phyloP scores from a whole-genome alignment of 257 asterid species.

The Thymus mandschuricus region DNA sequence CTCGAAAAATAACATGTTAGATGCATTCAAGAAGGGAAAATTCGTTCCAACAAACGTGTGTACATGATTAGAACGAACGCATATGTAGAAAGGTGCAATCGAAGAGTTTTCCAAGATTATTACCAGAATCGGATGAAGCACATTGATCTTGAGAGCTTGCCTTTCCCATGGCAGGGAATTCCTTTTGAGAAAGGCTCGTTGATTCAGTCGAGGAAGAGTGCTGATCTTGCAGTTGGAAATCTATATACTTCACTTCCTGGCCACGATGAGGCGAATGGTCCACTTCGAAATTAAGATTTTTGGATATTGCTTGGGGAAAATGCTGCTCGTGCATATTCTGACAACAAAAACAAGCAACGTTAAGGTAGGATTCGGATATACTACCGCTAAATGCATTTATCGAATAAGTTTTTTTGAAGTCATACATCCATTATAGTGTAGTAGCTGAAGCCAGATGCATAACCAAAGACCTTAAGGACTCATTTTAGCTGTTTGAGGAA shows the following conservation, averaged over 20 bases:
- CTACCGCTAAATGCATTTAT: conserved; percentile 19
- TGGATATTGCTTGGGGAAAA: conserved; percentile 33
- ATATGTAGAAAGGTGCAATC: neutral
- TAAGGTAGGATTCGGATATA: conserved; percentile 17
- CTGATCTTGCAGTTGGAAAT: conserved; percentile 44
- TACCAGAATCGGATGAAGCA: conserved; percentile 76
- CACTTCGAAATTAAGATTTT: conserved; percentile 38
- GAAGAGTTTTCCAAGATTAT: conserved; percentile 13
- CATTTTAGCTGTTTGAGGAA: conserved; percentile 33
- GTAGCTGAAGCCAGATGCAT: conserved; percentile 38
- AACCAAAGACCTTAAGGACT: conserved; percentile 24
- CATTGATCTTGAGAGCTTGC: conserved; percentile 64
- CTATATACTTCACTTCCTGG: conserved; percentile 46
- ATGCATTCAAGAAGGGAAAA: too few species aligned
- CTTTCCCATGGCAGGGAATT: conserved; percentile 48
- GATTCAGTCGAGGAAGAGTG: conserved; percentile 53
- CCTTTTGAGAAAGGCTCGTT: conserved; percentile 39
- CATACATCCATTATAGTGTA: conserved; percentile 42
- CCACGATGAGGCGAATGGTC: conserved; percentile 33
- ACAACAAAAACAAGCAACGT: conserved; percentile 28
- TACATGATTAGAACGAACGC: neutral
- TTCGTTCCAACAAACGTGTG: too few species aligned
- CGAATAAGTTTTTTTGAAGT: conserved; percentile 34
- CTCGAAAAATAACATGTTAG: neutral
- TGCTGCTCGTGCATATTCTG: conserved; percentile 42